A percentile compares a stretch with the other conserved stretches of the same genome.
Conservation (phyloP, 306 rosid genomes). For the Leucaena leucocephala region DNA sequence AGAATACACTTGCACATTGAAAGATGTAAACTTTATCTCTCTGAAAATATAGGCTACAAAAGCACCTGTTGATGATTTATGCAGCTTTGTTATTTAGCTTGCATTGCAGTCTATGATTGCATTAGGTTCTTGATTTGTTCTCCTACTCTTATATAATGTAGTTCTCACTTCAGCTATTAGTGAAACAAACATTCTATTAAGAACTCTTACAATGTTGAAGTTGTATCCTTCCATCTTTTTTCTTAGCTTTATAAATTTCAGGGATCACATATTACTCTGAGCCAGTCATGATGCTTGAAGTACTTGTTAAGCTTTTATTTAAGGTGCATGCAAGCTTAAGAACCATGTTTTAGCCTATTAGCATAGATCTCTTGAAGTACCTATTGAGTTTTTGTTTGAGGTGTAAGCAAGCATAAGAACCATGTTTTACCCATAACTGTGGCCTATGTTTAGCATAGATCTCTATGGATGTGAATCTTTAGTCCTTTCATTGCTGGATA, state of each 20-base stretch:
- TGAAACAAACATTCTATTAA: background rate
- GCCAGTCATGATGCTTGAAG: conserved; percentile 13
- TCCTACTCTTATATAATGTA: background rate
- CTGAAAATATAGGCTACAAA: too few relatives aligned
- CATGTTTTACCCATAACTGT: conserved; percentile 11
- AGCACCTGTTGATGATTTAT: too few relatives aligned
- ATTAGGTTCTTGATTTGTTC: too few relatives aligned
- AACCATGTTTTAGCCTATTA: background rate
- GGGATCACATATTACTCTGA: background rate
- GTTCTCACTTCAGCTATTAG: conserved; percentile 15
- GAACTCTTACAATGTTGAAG: background rate
- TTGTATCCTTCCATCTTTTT: conserved; percentile 17
- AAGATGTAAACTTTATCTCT: too few relatives aligned
- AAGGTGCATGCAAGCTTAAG: background rate
- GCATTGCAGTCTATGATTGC: too few relatives aligned
- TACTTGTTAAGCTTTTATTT: background rate
- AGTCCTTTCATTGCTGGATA: conserved; percentile 2
- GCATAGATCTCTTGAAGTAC: too few relatives aligned
- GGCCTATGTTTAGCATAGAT: conserved; percentile 13
- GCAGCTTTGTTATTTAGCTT: too few relatives aligned
- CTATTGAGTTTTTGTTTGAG: too few relatives aligned
- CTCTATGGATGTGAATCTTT: conserved; percentile 8
- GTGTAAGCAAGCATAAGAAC: too few relatives aligned
- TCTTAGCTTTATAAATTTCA: background rate
- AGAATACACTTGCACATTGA: background rate